Evolutionary conservation across 1,139 yeast genomes (phyloP).

Genomic region (Zygosaccharomyces sapae): DNA sequence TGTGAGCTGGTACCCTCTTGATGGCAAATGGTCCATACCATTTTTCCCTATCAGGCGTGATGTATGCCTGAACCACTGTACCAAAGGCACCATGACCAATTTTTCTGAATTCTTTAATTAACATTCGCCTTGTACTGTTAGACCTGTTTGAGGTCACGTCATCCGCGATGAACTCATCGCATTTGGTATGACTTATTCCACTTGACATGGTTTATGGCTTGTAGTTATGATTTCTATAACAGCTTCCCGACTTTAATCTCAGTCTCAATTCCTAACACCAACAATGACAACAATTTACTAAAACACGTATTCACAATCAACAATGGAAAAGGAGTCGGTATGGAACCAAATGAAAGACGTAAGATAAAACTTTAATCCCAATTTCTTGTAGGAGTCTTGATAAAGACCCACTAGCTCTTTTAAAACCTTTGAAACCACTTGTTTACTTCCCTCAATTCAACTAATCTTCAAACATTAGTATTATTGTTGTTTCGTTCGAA

Average conservation of each 20-base stretch:
- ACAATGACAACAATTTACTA: too few relatives aligned
- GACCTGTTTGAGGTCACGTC: slow-evolving; percentile 63
- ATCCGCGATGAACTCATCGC: slow-evolving; percentile 44
- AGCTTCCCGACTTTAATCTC: too few relatives aligned
- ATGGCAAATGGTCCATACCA: slow-evolving; percentile 82
- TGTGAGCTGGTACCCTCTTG: slow-evolving; percentile 78
- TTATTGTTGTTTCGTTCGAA: slow-evolving; percentile 5
- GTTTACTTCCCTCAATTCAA: neutral
- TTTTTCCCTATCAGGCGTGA: slow-evolving; percentile 38
- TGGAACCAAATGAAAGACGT: neutral
- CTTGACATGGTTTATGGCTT: slow-evolving; percentile 6
- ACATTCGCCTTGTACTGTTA: slow-evolving; percentile 54
- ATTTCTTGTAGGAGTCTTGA: neutral
- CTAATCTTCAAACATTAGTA: neutral
- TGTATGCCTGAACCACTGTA: slow-evolving; percentile 70
- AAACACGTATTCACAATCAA: neutral
- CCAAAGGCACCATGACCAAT: slow-evolving; percentile 87
- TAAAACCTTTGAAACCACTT: neutral
- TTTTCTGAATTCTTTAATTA: slow-evolving; percentile 63
- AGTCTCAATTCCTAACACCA: too few relatives aligned
- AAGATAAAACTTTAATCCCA: neutral
- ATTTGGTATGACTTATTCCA: slow-evolving; percentile 12
- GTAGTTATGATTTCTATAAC: neutral
- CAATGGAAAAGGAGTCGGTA: neutral
- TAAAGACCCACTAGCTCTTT: neutral